Evolutionary conservation across 2,329 filamentous ascomycete genomes (phyloP), one percentile per base, ranked within the genome.

Genomic region (Colletotrichum eleusines): DNA sequence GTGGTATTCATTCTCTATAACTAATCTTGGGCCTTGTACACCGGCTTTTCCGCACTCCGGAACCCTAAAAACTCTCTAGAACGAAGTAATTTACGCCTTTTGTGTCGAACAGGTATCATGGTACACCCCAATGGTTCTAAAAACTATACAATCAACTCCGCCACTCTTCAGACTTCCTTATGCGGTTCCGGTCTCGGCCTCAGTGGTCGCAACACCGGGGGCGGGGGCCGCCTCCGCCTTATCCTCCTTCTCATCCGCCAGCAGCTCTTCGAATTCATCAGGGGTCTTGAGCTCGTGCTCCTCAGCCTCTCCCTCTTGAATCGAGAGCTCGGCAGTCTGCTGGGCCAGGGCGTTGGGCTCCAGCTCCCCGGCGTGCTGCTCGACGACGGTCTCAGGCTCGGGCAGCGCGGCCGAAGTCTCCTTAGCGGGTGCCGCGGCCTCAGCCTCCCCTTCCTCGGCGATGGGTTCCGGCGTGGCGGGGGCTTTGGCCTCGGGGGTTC

Each of bases 81-180:
- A 72, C 46, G 61, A 72, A 72, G 66, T 61, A 70, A 65, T 62
- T 68, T 72, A 69, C 69, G 66, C 69, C 69, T 71, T 68, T 67
- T 68, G 63, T 33, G 53, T 71, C 64, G 58, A 64, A 70, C 69
- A 72, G 69, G 69, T 72, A 72, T 72, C 69, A 72, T 72, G 66
- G 42, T 55, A 72, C 69, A 72, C 42, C 65, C 66, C 58, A 71
- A 72, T 72, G 31, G 66, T 62, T 71, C 66, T 55, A 42, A 64
- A 71, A 71, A 72, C 66, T 64, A 55, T 61, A 72, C 60, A 72
- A 16, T 58, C 59, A 40, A 48, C 46, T 51, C 28, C 57, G 38
- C 64, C 44, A n/a, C 28, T 35, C 58, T 48, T 62, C n/a, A 11
- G 35, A 54, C 53, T 55, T 42, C 11, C 40, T 71, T 20, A 68